These are phyloP conservation scores for Colletotrichum sp. DNA, from an alignment of 2,329 filamentous ascomycete genomes.

Conservation along the genomic window DNA sequence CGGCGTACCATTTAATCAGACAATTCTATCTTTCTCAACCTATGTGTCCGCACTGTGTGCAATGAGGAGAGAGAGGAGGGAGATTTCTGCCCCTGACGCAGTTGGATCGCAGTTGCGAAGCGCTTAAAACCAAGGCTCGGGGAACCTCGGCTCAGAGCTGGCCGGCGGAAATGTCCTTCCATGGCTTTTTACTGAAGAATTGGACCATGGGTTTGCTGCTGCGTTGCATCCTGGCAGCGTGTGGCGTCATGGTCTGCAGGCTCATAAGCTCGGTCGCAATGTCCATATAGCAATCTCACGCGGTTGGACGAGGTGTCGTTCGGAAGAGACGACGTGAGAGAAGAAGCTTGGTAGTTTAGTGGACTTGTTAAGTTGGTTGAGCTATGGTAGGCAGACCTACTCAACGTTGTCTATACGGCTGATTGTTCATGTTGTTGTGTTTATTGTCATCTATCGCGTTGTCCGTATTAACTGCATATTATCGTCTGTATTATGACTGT, in stretches of 20 bases:
- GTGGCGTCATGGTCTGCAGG: not conserved
- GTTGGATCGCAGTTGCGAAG: not conserved
- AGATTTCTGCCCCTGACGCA: not conserved
- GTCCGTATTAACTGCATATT: too few species aligned
- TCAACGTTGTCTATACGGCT: too few species aligned
- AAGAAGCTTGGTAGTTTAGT: too few species aligned
- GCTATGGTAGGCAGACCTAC: too few species aligned
- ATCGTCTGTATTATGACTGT: too few species aligned
- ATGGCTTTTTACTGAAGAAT: not conserved
- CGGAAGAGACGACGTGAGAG: too few species aligned
- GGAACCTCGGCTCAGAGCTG: not conserved
- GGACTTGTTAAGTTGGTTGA: too few species aligned
- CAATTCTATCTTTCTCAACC: not conserved
- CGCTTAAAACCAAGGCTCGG: not conserved
- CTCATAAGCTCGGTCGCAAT: not conserved
- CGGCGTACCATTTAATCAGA: not conserved
- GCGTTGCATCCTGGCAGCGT: fast-evolving
- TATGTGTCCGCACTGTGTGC: not conserved
- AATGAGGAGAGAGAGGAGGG: not conserved
- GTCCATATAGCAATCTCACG: too few species aligned
- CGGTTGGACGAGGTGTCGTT: too few species aligned
- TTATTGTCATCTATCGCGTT: too few species aligned
- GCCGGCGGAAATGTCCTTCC: not conserved
- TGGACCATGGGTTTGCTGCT: not conserved
- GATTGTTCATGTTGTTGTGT: too few species aligned